Evolutionary conservation across 495 filamentous ascomycete genomes (phyloP).

Genomic region (Alectoria sarmentosa): DNA sequence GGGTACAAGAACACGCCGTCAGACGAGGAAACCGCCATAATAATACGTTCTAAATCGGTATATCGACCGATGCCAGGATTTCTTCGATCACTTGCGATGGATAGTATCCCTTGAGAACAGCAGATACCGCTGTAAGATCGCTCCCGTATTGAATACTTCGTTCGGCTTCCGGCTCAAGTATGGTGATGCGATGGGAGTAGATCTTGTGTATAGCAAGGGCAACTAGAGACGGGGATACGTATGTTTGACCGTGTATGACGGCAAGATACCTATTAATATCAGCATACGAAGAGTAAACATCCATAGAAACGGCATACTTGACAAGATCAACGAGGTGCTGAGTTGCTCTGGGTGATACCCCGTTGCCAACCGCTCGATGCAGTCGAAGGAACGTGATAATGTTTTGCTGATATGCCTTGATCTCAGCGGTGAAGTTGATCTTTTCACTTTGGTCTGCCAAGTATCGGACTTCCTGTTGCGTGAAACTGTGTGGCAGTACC

Average conservation of each 20-base stretch:
- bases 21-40: background rate
- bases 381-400: slow-evolving; percentile 77
- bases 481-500: background rate
- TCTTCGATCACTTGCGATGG: slow-evolving; percentile 79
- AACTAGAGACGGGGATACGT: slow-evolving; percentile 77
- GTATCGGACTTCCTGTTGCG: slow-evolving; percentile 37
- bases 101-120: slow-evolving; percentile 57
- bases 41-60: slow-evolving; percentile 48
- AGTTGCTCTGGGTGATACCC: slow-evolving; percentile 70
- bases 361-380: slow-evolving; percentile 74
- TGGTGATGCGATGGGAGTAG: slow-evolving; percentile 73
- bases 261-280: slow-evolving; percentile 52
- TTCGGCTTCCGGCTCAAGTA: slow-evolving; percentile 63
- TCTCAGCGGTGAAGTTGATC: slow-evolving; percentile 53
- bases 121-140: slow-evolving; percentile 57
- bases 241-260: slow-evolving; percentile 71
- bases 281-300: slow-evolving; percentile 1
- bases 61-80: slow-evolving; percentile 62
- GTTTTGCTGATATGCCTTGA: slow-evolving; percentile 76
- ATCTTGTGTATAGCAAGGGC: slow-evolving; percentile 80
- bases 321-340: slow-evolving; percentile 63
- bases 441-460: slow-evolving; percentile 34
- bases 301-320: slow-evolving; percentile 37
- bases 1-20: background rate
- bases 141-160: slow-evolving; percentile 92